Evolutionary conservation across 352 stramenopile species (phyloP).

Genomic region (Pythium biforme): DNA sequence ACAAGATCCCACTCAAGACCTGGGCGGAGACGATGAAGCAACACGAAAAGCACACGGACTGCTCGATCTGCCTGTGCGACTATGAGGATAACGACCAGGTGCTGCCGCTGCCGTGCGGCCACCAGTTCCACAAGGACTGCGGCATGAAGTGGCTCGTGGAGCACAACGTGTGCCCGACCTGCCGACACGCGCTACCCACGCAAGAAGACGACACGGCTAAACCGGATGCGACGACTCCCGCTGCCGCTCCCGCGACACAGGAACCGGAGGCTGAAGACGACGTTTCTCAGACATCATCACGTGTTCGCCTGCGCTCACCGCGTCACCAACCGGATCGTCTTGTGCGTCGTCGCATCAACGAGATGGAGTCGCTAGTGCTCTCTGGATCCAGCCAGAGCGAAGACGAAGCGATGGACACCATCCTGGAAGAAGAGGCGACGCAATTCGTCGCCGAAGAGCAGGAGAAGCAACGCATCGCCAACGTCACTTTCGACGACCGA

Average conservation of each 20-base stretch:
- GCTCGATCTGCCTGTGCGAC: constrained; percentile 73
- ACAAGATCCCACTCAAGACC: constrained; percentile 60
- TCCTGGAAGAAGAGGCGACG: constrained; percentile 65
- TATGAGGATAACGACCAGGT: constrained; percentile 67
- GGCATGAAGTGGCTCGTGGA: constrained; percentile 71
- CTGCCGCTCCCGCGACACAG: constrained; percentile 13
- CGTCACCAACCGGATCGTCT: constrained; percentile 26
- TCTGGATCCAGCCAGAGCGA: constrained; percentile 26
- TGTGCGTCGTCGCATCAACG: constrained; percentile 57
- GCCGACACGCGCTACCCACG: constrained; percentile 60
- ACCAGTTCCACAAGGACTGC: constrained; percentile 80
- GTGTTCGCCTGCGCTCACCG: constrained; percentile 24
- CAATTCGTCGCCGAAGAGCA: constrained; percentile 58
- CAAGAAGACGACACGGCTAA: constrained; percentile 28
- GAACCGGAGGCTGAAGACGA: constrained; percentile 32
- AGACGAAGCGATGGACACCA: constrained; percentile 40
- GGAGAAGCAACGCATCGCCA: constrained; percentile 30
- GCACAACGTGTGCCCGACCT: constrained; percentile 81
- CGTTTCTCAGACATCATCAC: not conserved
- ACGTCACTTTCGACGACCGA: constrained; percentile 51
- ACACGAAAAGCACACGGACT: constrained; percentile 57
- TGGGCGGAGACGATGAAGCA: constrained; percentile 45
- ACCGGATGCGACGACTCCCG: constrained; percentile 12
- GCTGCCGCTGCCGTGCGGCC: constrained; percentile 66
- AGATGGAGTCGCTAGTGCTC: constrained; percentile 21